Evolutionary conservation across 202 grass and related monocot species (phyloP).

Genomic region (Dendrocalamus latiflorus): DNA sequence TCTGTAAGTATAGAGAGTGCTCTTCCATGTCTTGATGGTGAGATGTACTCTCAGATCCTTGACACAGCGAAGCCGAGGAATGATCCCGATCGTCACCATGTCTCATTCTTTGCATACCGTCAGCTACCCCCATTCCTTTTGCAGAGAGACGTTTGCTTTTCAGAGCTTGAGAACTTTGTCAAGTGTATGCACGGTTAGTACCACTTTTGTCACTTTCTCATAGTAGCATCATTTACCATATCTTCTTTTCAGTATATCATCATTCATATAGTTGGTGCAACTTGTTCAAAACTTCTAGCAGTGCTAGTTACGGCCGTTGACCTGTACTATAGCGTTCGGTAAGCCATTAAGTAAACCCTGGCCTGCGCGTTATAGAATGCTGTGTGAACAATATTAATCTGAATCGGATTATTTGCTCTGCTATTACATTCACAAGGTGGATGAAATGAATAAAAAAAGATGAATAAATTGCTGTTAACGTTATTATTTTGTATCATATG

Average conservation of each 20-base stretch:
- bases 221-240: background rate
- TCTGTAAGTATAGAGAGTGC: slow-evolving; percentile 56
- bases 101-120: slow-evolving; percentile 70
- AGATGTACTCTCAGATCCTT: slow-evolving; percentile 58
- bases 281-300: no score
- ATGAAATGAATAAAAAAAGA: background rate
- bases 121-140: slow-evolving; percentile 39
- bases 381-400: no score
- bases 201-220: background rate
- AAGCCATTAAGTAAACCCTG: background rate
- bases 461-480: background rate
- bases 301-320: no score
- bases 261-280: no score
- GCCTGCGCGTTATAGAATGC: no score
- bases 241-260: background rate
- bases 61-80: slow-evolving; percentile 64
- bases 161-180: slow-evolving; percentile 59
- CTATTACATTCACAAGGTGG: no score
- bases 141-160: slow-evolving; percentile 44
- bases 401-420: no score
- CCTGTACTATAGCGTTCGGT: no score
- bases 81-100: slow-evolving; percentile 69
- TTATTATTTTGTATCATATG: background rate
- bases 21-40: slow-evolving; percentile 49
- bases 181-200: slow-evolving; percentile 88